Evolutionary conservation across 495 filamentous ascomycete species (phyloP).

Genomic region (Opeltia flavorubescens): DNA sequence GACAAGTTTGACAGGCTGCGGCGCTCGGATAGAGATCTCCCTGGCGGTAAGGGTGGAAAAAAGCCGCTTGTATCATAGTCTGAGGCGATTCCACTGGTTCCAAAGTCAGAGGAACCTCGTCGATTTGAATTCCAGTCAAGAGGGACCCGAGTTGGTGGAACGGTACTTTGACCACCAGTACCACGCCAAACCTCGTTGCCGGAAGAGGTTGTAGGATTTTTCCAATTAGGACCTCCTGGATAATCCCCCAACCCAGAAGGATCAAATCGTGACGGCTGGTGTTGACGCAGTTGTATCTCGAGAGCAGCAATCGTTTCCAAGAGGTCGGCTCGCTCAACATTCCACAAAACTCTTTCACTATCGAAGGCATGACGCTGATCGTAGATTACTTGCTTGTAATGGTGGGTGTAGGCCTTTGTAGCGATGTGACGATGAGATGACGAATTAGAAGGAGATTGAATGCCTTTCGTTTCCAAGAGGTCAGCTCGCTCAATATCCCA

Average conservation of each 20-base stretch:
- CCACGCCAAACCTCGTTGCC: constrained; percentile 13
- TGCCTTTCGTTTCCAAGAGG: constrained; percentile 9
- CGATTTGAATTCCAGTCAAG: constrained; percentile 5
- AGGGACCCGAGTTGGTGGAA: constrained; percentile 8
- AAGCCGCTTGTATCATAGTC: not conserved
- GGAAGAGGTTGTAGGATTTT: not conserved
- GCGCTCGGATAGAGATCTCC: too few species aligned
- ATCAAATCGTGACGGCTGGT: constrained; percentile 2
- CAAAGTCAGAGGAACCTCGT: not conserved
- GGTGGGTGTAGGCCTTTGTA: constrained; percentile 9
- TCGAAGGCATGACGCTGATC: constrained; percentile 10
- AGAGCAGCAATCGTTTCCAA: constrained; percentile 9
- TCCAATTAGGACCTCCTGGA: not conserved
- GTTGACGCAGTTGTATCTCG: constrained; percentile 6
- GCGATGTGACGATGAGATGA: too few species aligned
- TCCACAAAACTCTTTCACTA: constrained; percentile 13
- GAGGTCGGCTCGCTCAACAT: constrained; percentile 9
- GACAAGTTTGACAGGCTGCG: too few species aligned
- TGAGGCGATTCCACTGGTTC: not conserved
- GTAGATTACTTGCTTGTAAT: constrained; percentile 10
- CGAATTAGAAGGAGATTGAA: too few species aligned
- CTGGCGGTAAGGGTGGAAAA: too few species aligned
- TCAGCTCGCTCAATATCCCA: constrained; percentile 12
- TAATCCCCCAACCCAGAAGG: not conserved
- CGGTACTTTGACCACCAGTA: constrained; percentile 3